Base-by-base conservation (phyloP, 805 yeast species). In the Yarrowia osloensis region DNA sequence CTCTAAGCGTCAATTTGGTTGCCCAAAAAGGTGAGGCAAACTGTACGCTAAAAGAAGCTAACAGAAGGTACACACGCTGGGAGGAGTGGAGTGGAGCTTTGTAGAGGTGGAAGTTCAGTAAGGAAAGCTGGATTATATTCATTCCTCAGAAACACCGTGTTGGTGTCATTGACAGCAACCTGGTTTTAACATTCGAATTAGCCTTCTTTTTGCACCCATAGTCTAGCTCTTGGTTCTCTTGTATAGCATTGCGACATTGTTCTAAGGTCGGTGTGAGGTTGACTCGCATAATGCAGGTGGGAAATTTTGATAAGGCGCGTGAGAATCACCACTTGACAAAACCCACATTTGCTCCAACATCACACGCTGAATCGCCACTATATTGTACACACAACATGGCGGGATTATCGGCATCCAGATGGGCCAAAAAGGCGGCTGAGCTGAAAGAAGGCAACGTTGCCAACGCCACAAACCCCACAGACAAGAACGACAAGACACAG, bases 281-380 rank as follows among this genome's bases (percentile, higher is more conserved):
- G 50, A 33, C 40, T 29, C 40, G 44, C 61, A 54, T 54, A 50
- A 54, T 54, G 61, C 61, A 54, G 61, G 61, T 54, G 44, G 44
- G 44, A 37, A 37, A 54, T 54, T 54, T 54, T 54, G 61, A 54
- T 54, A 54, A 54, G 61, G 61, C 61, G 61, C 61, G 61, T 54
- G 44, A 37, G 61, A 54, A 33, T 35, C 42, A 35, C 17, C 61
- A 24, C 33, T 54, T 54, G 29, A 33, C 31, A 3, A 54, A 24
- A 22, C 21, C 44, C 40, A 26, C 44, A 17, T 31, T 19, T 19
- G 19, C 57, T 3, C 19, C 31, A 8, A 28, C 42, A 24, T 29
- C 33, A 22, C 31, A 54, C 44, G 37, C 50, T 17, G 21, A 9
- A 26, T 17, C 21, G n/a, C 21, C 17, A 8, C 19, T 6, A 22